phyloP scores from a whole-genome alignment of 805 yeast species.

The Teunomyces panamensis region DNA sequence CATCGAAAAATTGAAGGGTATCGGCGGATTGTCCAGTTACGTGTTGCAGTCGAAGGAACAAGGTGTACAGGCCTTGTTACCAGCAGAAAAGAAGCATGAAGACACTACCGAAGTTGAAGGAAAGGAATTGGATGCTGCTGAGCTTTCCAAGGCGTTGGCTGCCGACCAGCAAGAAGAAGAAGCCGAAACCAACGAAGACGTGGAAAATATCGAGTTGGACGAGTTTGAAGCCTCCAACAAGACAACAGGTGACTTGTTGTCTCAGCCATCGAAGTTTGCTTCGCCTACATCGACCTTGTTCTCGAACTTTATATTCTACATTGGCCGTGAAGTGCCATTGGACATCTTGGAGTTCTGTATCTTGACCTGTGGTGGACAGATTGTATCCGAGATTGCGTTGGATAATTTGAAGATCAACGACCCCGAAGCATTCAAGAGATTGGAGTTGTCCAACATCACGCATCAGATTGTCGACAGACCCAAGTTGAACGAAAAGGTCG shows the following conservation, averaged over 20 bases:
- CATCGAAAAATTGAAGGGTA: constrained; percentile 66
- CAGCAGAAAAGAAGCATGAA: constrained; percentile 21
- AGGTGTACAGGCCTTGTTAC: constrained; percentile 36
- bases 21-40: constrained; percentile 86
- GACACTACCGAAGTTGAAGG: constrained; percentile 25
- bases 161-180: constrained; percentile 36
- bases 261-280: constrained; percentile 57
- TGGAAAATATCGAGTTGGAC: constrained; percentile 48
- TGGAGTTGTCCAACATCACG: constrained; percentile 69
- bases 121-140: constrained; percentile 37
- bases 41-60: constrained; percentile 58
- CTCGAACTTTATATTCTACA: constrained; percentile 71
- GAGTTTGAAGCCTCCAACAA: constrained; percentile 62
- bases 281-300: constrained; percentile 67
- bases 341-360: constrained; percentile 88
- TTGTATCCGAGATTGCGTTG: constrained; percentile 81
- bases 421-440: constrained; percentile 41
- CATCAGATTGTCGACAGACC: constrained; percentile 97
- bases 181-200: constrained; percentile 40
- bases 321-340: constrained; percentile 94
- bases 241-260: constrained; percentile 64
- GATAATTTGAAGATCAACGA: constrained; percentile 65
- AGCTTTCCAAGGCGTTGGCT: constrained; percentile 49
- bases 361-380: constrained; percentile 79
- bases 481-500: constrained; percentile 65